Evolutionary conservation across 176 grass and related monocot species (phyloP), one percentile per base, ranked within the genome.

Genomic region (Puya raimondii): DNA sequence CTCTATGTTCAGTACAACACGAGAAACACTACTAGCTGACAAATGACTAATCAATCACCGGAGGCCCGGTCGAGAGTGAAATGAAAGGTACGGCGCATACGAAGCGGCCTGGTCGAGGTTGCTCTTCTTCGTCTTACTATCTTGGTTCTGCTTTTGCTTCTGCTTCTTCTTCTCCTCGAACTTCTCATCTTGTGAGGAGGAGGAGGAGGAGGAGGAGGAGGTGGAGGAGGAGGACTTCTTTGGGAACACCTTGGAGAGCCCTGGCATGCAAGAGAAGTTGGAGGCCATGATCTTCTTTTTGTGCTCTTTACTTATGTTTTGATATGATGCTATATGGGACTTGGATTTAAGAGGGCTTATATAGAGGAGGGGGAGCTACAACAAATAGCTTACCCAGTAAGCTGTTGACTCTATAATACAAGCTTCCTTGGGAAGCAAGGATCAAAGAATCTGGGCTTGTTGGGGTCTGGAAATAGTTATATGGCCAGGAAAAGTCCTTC

Each of bases 221-320:
- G 15, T 5, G 54, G 5, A 5, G 7, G 15, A 15, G 1, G 70
- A 61, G 5, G 51, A 2, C 15, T 73, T 73, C n/a, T 10, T 23
- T 3, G 54, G 42, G 33, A 14, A 73, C 12, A 73, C 33, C 56
- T 73, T 64, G 11, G 53, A 14, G 17, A 73, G 9, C 29, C 11
- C 71, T 20, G 71, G 71, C 17, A 73, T 63, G 42, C 71, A 73
- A 14, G 54, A 63, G 25, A 63, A 73, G 29, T 53, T 48, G 3
- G 29, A 73, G 16, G 54, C 71, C 54, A 73, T 72, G 53, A 56
- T 59, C n/a, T 59, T 4, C 3, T 21, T 57, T 7, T 17, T 6
- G n/a, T n/a, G n/a, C 3, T 17, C 1, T 8, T 57, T 56, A 4
- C 13, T 10, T 59, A 6, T 42, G 33, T 42, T 42, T 42, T 42